Base-by-base conservation (phyloP, 371 early-diverging fungal genomes). In the Actinomortierella wolfii region DNA sequence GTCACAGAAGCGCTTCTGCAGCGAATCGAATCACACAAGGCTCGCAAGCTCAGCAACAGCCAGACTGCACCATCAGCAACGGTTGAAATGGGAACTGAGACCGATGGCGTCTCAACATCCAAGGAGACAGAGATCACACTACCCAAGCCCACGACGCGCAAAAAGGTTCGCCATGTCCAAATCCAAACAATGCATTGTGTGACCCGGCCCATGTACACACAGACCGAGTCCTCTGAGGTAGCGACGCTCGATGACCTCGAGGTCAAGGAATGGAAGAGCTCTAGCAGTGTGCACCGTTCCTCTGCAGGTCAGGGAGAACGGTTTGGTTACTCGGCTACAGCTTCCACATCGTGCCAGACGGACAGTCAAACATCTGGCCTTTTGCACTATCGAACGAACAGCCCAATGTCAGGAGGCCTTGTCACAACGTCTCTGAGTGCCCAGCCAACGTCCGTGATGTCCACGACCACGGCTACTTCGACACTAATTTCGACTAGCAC, bases 1-100 rank as follows among this genome's bases (percentile, higher is more conserved):
- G 71, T 70, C 29, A 26, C 61, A 5, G 71, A 65, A 23, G 71
- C 65, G 24, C 49, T 70, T 24, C 42, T 54, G 20, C 63, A 68
- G 25, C 58, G 68, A 5, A 43, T 68, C 26, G 68, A 63, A 9
- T 48, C 63, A 9, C 59, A 68, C 53, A 68, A 68, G 64, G 47
- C 61, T 6, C 34, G 34, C 4, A 34, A 34, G 34, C 34, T 11
- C 48, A 54, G 13, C 54, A 54, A 17, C 54, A 54, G 15, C 39
- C 25, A 56, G 34, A 25, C 57, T n/a, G 29, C 56, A 40, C n/a
- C 42, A 29, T 39, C 45, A 43, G 21, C 55, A 13, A 23, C 40
- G 9, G 44, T 26, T 14, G 21, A 15, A 34, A 28, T 44, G 7
- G 24, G 13, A 1, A 34, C 39, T 6, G 39, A 47, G 2, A 29